Percentiles rank a stretch among this genome's conserved stretches.
Conservation (phyloP, 164 flowering plant genomes). For the Warburgia ugandensis region DNA sequence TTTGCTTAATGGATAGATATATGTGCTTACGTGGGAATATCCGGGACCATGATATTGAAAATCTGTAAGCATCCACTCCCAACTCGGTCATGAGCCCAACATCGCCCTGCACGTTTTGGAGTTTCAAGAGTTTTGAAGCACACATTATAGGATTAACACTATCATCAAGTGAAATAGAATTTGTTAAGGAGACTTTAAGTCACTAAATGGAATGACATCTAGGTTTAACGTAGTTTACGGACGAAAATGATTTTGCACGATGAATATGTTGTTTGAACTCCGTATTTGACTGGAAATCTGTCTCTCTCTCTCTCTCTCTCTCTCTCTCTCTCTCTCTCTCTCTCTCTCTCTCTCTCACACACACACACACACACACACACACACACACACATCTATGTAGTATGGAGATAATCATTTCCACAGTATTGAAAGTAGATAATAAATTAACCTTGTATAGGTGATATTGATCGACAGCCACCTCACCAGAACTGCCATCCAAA, state of each 20-base stretch:
- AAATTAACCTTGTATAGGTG: slow-evolving; percentile 65
- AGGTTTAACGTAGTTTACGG: background rate
- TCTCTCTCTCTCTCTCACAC: background rate
- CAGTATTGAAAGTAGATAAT: background rate
- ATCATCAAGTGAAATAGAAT: background rate
- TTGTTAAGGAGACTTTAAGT: background rate
- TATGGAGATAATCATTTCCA: background rate
- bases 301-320: background rate
- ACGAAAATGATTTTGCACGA: background rate
- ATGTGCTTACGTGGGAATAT: too few species aligned
- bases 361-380: background rate
- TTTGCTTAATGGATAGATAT: too few species aligned
- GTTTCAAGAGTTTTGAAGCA: too few species aligned
- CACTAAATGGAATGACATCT: background rate
- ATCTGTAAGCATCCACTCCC: too few species aligned
- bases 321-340: background rate
- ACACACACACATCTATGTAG: slow-evolving; percentile 40
- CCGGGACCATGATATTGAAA: too few species aligned
- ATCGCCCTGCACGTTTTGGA: too few species aligned
- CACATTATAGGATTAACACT: too few species aligned
- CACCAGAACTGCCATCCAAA: slow-evolving; percentile 68
- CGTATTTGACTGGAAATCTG: too few species aligned
- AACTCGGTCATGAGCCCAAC: too few species aligned
- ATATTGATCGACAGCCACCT: slow-evolving; percentile 78
- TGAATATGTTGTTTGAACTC: too few species aligned